These are phyloP conservation scores for Besnoitia besnoiti DNA, from an alignment of 169 alveolate genomes.

Conservation along the genomic window DNA sequence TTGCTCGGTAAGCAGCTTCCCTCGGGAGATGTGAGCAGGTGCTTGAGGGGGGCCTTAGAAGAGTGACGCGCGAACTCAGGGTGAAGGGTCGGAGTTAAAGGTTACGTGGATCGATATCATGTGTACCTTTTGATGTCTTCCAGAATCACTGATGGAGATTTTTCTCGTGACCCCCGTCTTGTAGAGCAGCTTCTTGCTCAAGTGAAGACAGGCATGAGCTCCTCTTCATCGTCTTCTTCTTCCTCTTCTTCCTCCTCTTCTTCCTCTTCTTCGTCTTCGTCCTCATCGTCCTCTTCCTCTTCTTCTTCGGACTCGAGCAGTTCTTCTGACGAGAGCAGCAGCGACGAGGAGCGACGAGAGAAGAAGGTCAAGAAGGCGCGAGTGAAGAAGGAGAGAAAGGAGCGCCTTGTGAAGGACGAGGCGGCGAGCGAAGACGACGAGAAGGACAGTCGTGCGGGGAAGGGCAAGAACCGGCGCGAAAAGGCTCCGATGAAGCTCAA, in stretches of 20 bases:
- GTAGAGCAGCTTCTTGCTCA: slow-evolving; percentile 25
- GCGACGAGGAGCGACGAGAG: not conserved
- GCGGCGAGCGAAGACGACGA: not conserved
- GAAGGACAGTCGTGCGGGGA: not conserved
- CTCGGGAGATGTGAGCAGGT: no score
- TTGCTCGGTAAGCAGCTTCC: no score
- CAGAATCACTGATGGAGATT: slow-evolving; percentile 63
- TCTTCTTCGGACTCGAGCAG: slow-evolving; percentile 2
- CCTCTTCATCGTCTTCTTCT: slow-evolving; percentile 22
- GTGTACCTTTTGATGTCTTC: not conserved
- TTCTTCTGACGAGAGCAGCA: slow-evolving; percentile 22
- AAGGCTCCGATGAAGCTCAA: not conserved
- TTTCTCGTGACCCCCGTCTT: slow-evolving; percentile 42
- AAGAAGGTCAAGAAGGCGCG: not conserved
- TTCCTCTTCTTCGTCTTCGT: not conserved
- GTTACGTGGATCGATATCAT: no score
- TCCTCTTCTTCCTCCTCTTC: slow-evolving; percentile 24
- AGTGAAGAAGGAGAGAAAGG: slow-evolving; percentile 18
- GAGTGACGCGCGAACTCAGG: no score
- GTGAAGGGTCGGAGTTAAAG: no score
- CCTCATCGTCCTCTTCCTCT: not conserved
- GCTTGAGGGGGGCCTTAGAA: no score
- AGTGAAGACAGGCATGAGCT: not conserved
- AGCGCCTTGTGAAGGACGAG: not conserved
- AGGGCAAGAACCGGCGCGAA: not conserved